Base-by-base conservation (phyloP, 2,329 filamentous ascomycete genomes). In the Fusarium austroafricanum region DNA sequence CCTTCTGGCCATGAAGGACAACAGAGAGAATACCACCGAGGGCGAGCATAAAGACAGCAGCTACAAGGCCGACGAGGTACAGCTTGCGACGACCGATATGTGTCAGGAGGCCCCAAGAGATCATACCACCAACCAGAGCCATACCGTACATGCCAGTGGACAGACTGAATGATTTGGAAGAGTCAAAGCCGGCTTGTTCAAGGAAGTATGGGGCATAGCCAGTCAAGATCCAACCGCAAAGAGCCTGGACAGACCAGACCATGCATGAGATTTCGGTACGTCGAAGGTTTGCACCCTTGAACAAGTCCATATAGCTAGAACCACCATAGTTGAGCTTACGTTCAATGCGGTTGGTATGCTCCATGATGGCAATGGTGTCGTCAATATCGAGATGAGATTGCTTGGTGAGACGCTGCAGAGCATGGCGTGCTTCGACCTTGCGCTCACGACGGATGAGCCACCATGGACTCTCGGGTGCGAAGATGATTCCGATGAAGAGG, bases 271-370 rank as follows among this genome's bases (percentile, higher is more conserved):
- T 75, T 31, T 75, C 73, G 3, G 73, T 75, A 7, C 73, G 65
- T 10, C 73, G 69, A 2, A 68, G 67, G 40, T 75, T 73, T 1
- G 67, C 65, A 4, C 73, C 67, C 10, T 57, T 61, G 43, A 71
- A 71, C 6, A 65, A 40, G 18, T 71, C 67, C 14, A 39, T 4
- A 5, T 71, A 71, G 5, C 46, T 61, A 2, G 71, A 74, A 6
- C 76, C 76, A 1, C 81, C 81, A 0, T 70, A 67, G 6, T 73
- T 76, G 47, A 78, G 69, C 40, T 79, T 72, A 51, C 79, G 76
- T 64, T 84, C 83, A 4, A 82, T 70, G 49, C 79, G 75, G 58
- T 81, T 76, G 5, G 80, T 82, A 39, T 80, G 76, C 15, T 78
- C 73, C 73, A 82, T 80, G 45, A 79, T 70, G 39, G 77, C 74